Evolutionary conservation across 2,329 filamentous ascomycete genomes (phyloP), one percentile per base, ranked within the genome.

Genomic region (Fusarium keratoplasticum): DNA sequence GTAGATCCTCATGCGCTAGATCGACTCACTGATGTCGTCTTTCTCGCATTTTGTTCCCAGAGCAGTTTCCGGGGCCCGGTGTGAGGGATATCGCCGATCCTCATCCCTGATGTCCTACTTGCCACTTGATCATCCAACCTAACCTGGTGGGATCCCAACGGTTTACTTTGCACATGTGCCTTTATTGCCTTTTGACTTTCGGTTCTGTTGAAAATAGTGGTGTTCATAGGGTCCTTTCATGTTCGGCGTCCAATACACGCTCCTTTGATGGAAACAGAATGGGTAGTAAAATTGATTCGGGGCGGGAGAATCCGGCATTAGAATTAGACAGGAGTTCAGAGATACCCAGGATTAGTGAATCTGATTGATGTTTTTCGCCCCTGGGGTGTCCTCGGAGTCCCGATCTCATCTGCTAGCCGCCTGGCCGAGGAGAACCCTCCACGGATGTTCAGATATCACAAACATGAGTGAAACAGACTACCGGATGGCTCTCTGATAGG

Each of bases 311-410:
- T 35, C 33, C 40, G 57, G 64, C 63, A 61, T 55, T 74, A 75
- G 60, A 73, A 73, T 58, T 72, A 77, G 66, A 74, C 33, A 59
- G 74, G 74, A 68, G 74, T 76, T 72, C 59, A 60, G 66, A 67
- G 66, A 71, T 70, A 69, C 67, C 70, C 75, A 40, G 67, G 64
- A 73, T 72, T 61, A 67, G 57, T 59, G 40, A 72, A 66, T 25
- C 35, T 66, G 69, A 67, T 40, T 29, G 29, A 58, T 57, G 38
- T 11, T 42, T 38, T 22, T 10, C n/a, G 50, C 38, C 36, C 18
- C 35, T 38, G n/a, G 20, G 44, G 27, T n/a, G 25, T 10, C 55
- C 13, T 27, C 33, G 22, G 16, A 38, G 55, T 25, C 38, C 29
- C 50, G 16, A 44, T 33, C 62, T 63, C 50, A 61, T 57, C 42